A percentile compares a stretch with the other conserved stretches of the same genome.
Evolutionary conservation across 768 basidiomycete species (phyloP).

Genomic region (Phanerodontia chrysosporium): DNA sequence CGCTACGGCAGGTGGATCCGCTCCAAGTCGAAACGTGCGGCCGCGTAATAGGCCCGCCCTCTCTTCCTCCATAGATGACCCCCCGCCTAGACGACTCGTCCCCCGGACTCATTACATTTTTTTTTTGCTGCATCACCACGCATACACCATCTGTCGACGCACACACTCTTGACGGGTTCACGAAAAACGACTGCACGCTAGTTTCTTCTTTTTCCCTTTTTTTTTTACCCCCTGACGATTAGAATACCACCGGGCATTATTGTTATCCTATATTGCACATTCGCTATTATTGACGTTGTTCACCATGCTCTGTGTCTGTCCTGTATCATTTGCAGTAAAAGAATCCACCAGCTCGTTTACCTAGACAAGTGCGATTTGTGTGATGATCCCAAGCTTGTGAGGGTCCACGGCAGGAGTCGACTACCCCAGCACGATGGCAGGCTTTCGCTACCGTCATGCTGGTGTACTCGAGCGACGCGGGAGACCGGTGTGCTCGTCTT

Average conservation of each 20-base stretch:
- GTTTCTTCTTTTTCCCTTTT: background rate
- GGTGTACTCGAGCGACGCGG: constrained; percentile 4
- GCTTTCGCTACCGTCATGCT: constrained; percentile 12
- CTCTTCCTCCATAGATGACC: background rate
- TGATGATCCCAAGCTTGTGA: background rate
- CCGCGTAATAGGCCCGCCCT: background rate
- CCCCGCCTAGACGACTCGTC: background rate
- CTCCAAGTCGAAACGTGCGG: constrained; percentile 33
- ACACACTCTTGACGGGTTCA: background rate
- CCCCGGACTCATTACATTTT: background rate
- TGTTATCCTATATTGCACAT: background rate
- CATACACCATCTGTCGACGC: background rate
- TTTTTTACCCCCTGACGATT: background rate
- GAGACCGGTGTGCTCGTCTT: no score
- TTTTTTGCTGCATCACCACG: background rate
- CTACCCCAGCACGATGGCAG: constrained; percentile 6
- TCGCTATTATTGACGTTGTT: background rate
- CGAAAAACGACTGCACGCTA: background rate
- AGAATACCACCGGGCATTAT: background rate
- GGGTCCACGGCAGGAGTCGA: background rate
- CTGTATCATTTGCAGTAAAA: background rate
- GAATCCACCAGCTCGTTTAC: background rate
- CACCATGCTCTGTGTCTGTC: background rate
- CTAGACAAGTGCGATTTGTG: background rate
- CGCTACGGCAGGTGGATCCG: constrained; percentile 34